Evolutionary conservation across 345 rosid species (phyloP).

Genomic region (Ceriops decandra): DNA sequence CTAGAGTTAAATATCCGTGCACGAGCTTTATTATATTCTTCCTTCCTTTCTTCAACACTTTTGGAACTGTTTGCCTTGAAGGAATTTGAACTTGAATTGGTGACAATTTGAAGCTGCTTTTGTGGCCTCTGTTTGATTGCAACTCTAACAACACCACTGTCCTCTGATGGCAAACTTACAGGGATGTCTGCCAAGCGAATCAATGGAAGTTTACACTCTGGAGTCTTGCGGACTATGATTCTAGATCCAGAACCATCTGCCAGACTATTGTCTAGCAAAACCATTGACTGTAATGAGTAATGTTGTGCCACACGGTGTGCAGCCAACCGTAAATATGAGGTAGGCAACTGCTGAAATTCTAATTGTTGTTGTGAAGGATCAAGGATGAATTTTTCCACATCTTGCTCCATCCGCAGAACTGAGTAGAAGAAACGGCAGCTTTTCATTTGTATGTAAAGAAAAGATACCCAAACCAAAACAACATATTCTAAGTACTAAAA

Average conservation of each 20-base stretch:
- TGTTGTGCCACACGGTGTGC: conserved; percentile 89
- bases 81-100: conserved; percentile 40
- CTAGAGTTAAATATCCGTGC: conserved; percentile 66
- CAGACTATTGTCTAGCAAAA: conserved; percentile 54
- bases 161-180: conserved; percentile 58
- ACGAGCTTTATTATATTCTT: conserved; percentile 76
- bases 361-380: conserved; percentile 60
- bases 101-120: conserved; percentile 33
- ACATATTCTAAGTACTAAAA: neutral
- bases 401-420: conserved; percentile 87
- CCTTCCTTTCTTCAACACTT: conserved; percentile 84
- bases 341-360: conserved; percentile 77
- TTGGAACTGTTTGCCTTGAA: conserved; percentile 45
- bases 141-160: conserved; percentile 49
- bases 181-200: conserved; percentile 76
- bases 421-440: conserved; percentile 12
- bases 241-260: conserved; percentile 67
- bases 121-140: conserved; percentile 79
- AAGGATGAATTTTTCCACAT: conserved; percentile 59
- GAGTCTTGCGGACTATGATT: conserved; percentile 65
- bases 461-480: neutral
- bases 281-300: conserved; percentile 78
- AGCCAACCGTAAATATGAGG: conserved; percentile 73
- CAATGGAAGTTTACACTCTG: conserved; percentile 51
- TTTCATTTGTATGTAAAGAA: neutral